Base-by-base conservation (phyloP, 768 basidiomycete genomes). In the Tremella mesenterica region DNA sequence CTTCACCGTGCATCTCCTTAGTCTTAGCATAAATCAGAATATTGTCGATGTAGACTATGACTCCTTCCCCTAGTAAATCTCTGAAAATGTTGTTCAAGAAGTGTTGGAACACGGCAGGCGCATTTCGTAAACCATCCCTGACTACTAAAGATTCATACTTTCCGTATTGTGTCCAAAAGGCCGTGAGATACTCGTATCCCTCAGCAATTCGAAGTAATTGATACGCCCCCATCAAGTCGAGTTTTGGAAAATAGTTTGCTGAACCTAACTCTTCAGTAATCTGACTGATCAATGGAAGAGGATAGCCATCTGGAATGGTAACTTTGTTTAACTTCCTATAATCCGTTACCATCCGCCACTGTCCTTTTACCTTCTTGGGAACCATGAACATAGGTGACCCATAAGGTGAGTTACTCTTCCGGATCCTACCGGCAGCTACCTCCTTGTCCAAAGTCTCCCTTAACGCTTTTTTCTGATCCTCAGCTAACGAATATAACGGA, bases 121-220 rank as follows among this genome's bases (percentile, higher is more conserved):
- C 64, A 36, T 68, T 68, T 5, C 30, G 29, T n/a, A 69, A 45
- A 13, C 67, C 65, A 50, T 64, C 61, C 12, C 60, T 55, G 44
- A 67, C 54, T 1, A 66, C 63, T 21, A 23, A 26, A 25, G 34
- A 65, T 28, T 31, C 49, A 36, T 53, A 64, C 44, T 48, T 58
- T 0, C 66, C 61, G n/a, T 29, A 54, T 20, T 61, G 62, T 1
- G 66, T 74, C 3, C 43, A 36, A 38, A 76, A 76, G 0, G 72
- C 73, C 0, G 67, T 75, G 21, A 75, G 74, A 67, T 64, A 70
- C 43, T 70, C 59, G 43, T 73, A 53, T 0, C 60, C 72, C 26
- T 56, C 44, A 2, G 25, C 51, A 21, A 72, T 65, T 6, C 60
- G 28, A 8, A 70, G 46, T 8, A 60, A 58, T 53, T 66, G 58